Evolutionary conservation across 768 basidiomycete genomes (phyloP).

Genomic region (Lactarius evosmus): DNA sequence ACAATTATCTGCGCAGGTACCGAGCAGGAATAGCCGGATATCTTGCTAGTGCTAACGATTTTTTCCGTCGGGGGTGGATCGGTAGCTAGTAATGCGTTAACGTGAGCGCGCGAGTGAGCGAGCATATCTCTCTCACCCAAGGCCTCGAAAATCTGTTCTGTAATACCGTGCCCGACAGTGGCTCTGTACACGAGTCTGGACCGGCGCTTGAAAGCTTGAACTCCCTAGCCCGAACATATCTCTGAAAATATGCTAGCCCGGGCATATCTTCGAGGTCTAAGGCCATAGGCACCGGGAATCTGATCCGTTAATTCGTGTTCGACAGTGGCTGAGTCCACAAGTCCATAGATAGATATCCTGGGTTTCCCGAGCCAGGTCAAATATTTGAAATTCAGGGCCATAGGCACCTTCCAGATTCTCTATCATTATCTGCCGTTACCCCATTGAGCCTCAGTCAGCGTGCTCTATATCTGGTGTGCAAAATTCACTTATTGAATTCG

Average conservation of each 20-base stretch:
- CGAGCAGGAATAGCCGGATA: neutral
- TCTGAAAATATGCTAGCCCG: too few relatives aligned
- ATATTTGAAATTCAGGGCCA: neutral
- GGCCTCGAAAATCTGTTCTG: neutral
- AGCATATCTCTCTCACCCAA: neutral
- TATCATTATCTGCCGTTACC: neutral
- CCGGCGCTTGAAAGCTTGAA: neutral
- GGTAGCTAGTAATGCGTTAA: too few relatives aligned
- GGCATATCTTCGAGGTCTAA: too few relatives aligned
- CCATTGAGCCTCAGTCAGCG: neutral
- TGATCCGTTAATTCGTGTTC: too few relatives aligned
- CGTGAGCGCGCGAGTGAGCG: too few relatives aligned
- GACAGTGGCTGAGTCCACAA: too few relatives aligned
- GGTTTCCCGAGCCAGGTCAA: too few relatives aligned
- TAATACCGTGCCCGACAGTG: neutral
- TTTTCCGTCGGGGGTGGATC: too few relatives aligned
- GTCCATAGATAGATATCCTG: too few relatives aligned
- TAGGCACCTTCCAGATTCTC: neutral
- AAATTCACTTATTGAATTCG: neutral
- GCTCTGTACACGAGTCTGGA: neutral
- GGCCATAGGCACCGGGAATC: too few relatives aligned
- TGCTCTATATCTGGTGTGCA: too few relatives aligned
- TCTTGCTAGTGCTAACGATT: neutral
- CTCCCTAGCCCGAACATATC: neutral
- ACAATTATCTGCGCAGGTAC: neutral